These are phyloP conservation scores for Malassezia dermatis DNA, from an alignment of 1,284 basidiomycete species.

Conservation along the genomic window DNA sequence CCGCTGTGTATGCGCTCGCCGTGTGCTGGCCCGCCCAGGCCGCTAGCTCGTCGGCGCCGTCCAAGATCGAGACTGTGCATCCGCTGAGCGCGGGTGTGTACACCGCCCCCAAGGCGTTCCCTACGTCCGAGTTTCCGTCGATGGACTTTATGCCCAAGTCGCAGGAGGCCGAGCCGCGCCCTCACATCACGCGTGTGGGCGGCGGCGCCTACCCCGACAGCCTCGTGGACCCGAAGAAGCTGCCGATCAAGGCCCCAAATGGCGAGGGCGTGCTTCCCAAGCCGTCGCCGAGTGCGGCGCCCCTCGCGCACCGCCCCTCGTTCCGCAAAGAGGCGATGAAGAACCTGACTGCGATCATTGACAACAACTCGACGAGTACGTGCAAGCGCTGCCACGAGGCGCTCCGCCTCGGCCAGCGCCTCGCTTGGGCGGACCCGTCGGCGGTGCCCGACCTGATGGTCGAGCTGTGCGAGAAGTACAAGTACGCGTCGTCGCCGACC, in stretches of 20 bases:
- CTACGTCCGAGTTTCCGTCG: slow-evolving; percentile 36
- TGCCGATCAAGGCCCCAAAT: slow-evolving; percentile 55
- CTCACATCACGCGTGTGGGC: slow-evolving; percentile 30
- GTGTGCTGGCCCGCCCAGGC: slow-evolving; percentile 12
- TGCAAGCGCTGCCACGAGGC: slow-evolving; percentile 59
- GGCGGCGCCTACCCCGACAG: slow-evolving; percentile 49
- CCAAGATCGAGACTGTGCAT: not conserved
- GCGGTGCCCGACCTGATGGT: slow-evolving; percentile 57
- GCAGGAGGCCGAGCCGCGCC: slow-evolving; percentile 29
- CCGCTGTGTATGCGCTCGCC: slow-evolving; percentile 5
- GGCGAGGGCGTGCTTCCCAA: slow-evolving; percentile 30
- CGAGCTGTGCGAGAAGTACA: slow-evolving; percentile 57
- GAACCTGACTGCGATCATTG: slow-evolving; percentile 39
- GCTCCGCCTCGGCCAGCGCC: slow-evolving; percentile 59
- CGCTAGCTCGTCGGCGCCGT: not conserved
- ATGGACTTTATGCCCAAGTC: slow-evolving; percentile 26
- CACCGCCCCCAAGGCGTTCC: slow-evolving; percentile 42
- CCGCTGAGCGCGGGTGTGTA: slow-evolving; percentile 9
- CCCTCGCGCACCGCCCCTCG: slow-evolving; percentile 48
- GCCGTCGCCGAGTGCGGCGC: slow-evolving; percentile 27
- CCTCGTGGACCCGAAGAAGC: slow-evolving; percentile 57
- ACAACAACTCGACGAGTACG: slow-evolving; percentile 46
- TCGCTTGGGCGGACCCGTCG: slow-evolving; percentile 59
- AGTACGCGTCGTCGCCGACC: slow-evolving; percentile 51
- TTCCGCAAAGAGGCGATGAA: slow-evolving; percentile 48